phyloP scores from a whole-genome alignment of 345 rosid species.

The Erucastrum elatum region DNA sequence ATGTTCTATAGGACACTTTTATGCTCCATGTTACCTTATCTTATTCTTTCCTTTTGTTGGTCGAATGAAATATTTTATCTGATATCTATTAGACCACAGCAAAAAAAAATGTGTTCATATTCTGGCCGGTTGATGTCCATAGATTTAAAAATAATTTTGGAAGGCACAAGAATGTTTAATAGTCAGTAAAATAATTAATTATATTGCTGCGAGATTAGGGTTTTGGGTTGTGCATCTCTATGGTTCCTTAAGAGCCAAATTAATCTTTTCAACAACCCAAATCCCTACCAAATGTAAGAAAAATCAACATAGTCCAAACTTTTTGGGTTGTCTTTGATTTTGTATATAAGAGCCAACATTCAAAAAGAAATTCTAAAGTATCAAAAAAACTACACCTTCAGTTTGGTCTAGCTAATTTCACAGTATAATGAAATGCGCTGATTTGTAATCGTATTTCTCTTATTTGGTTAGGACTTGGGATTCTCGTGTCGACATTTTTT shows the following conservation, averaged over 20 bases:
- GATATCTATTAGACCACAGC: background rate
- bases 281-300: background rate
- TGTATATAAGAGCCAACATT: background rate
- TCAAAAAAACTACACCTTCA: background rate
- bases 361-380: background rate
- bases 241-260: background rate
- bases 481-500: conserved; percentile 25
- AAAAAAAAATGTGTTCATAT: background rate
- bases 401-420: background rate
- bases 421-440: background rate
- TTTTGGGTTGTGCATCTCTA: background rate
- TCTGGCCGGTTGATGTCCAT: conserved; percentile 2
- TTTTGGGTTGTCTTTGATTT: background rate
- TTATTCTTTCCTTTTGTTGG: conserved; percentile 26
- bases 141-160: background rate
- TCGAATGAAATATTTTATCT: conserved; percentile 26
- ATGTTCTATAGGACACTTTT: background rate
- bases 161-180: background rate
- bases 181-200: background rate
- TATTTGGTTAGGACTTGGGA: conserved; percentile 11
- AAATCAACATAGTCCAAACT: background rate
- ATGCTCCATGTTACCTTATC: conserved; percentile 20
- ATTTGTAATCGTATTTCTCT: background rate
- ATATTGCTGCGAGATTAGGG: background rate
- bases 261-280: background rate